phyloP scores from a whole-genome alignment of 2,329 filamentous ascomycete genomes.

The Aspergillus fructus region DNA sequence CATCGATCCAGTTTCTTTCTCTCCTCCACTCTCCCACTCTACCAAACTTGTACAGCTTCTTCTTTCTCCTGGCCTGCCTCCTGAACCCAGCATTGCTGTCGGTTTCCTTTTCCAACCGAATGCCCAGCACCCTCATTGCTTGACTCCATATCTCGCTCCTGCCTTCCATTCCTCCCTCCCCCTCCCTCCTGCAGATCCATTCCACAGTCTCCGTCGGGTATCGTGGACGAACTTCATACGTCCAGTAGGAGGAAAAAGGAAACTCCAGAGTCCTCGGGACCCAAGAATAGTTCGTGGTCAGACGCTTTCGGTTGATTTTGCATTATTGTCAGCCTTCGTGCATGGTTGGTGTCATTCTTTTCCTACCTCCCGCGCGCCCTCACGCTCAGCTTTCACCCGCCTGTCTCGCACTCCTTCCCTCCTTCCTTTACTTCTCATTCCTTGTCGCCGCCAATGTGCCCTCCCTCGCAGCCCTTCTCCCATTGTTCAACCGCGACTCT shows the following conservation, averaged over 20 bases:
- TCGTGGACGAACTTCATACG: slow-evolving; percentile 5
- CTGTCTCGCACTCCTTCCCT: background rate
- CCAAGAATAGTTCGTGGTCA: background rate
- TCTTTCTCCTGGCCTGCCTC: slow-evolving; percentile 3
- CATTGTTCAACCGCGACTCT: background rate
- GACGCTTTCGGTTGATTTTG: background rate
- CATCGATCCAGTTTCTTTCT: slow-evolving; percentile 12
- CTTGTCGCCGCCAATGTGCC: background rate
- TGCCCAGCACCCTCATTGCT: background rate
- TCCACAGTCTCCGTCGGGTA: slow-evolving; percentile 21
- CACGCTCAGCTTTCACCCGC: background rate
- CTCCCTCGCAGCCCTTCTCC: background rate
- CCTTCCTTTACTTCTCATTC: slow-evolving; percentile 13
- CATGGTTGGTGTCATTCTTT: slow-evolving; percentile 23
- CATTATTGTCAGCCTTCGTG: slow-evolving; percentile 10
- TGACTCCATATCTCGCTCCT: background rate
- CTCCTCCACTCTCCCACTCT: slow-evolving; percentile 8
- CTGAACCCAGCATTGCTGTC: background rate
- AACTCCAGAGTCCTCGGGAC: background rate
- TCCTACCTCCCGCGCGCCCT: slow-evolving; percentile 11
- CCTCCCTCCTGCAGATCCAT: slow-evolving; percentile 41
- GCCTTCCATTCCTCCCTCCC: slow-evolving; percentile 7
- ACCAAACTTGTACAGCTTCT: slow-evolving; percentile 3
- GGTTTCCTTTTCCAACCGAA: background rate
- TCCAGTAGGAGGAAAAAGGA: slow-evolving; percentile 6